phyloP scores from a whole-genome alignment of 2,329 filamentous ascomycete genomes.

The Aureobasidium subglaciale region DNA sequence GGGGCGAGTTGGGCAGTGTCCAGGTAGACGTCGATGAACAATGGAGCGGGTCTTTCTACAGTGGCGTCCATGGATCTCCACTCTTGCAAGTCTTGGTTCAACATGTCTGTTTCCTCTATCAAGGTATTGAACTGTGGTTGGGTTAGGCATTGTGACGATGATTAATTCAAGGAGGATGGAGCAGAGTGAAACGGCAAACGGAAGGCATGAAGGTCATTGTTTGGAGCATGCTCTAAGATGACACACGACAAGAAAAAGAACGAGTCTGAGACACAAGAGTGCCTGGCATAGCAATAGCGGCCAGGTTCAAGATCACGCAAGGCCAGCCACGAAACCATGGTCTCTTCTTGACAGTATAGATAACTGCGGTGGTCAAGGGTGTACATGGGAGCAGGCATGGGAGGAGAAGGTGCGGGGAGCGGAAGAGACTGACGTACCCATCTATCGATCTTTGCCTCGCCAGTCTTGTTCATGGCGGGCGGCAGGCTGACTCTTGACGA shows the following conservation, averaged over 20 bases:
- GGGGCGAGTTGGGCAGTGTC: slow-evolving; percentile 71
- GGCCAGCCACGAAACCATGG: background rate
- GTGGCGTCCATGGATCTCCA: slow-evolving; percentile 78
- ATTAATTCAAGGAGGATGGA: background rate
- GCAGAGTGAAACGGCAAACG: background rate
- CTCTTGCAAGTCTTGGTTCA: slow-evolving; percentile 68
- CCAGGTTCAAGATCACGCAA: slow-evolving; percentile 4
- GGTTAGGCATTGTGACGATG: slow-evolving; percentile 1
- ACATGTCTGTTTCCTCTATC: slow-evolving; percentile 84
- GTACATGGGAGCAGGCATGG: background rate
- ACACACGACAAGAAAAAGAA: background rate
- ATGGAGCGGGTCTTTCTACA: slow-evolving; percentile 68
- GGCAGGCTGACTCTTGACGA: slow-evolving; percentile 70
- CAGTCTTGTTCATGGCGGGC: slow-evolving; percentile 48
- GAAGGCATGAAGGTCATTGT: background rate
- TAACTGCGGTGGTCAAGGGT: slow-evolving; percentile 9
- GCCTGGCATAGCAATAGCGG: background rate
- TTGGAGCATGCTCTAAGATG: slow-evolving; percentile 4
- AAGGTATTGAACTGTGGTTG: slow-evolving; percentile 81
- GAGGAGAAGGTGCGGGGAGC: too few species aligned
- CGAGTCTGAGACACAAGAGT: slow-evolving; percentile 1
- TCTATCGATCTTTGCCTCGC: slow-evolving; percentile 68
- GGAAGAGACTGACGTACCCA: slow-evolving; percentile 57
- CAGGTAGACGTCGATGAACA: slow-evolving; percentile 70
- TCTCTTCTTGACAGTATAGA: background rate